Evolutionary conservation across 441 rosid genomes (phyloP), one percentile per base, ranked within the genome.

Genomic region (Mallotus japonicus): DNA sequence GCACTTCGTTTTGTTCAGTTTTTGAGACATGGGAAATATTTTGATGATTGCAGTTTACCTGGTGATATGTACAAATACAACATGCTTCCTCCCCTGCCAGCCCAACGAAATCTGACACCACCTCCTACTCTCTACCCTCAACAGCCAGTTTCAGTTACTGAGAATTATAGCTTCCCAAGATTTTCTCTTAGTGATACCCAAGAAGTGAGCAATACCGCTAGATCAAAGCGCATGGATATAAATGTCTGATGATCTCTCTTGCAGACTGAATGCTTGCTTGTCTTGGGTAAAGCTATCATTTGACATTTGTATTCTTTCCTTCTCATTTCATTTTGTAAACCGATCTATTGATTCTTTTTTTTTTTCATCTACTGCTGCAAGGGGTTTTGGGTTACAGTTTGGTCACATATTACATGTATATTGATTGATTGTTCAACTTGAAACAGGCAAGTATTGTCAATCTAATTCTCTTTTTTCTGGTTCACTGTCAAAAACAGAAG

Each of bases 101-200:
- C 95, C 7, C 99, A 92, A 70, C 88, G 85, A 54, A 95, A 95
- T 84, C 90, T 95, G 67, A 90, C 88, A 2, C 99, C 99, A 0
- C 99, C 99, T 80, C 97, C 98, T 40, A 95, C 94, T 0, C 91
- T 93, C 20, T 91, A 90, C 77, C 98, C 99, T 56, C 99, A 95
- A 81, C 98, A 88, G 72, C 99, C 96, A 0, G 93, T 95, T 69
- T 82, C 84, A 2, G 88, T 83, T 28, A 80, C 88, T 1, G 94
- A 90, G 75, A 87, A 80, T 76, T 89, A 91, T 73, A 82, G 81
- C 81, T 79, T 86, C 62, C 95, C 97, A 0, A 90, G 98, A 86
- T 93, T 86, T 81, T 82, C 91, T 50, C 76, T 82, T 32, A 59
- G 77, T 6, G 82, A 87, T 68, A 82, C 89, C 62, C 84, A 80